A percentile compares a stretch with the other conserved stretches of the same genome.
These are phyloP conservation scores for Eutrema heterophyllum DNA, from an alignment of 345 rosid species.

Conservation along the genomic window DNA sequence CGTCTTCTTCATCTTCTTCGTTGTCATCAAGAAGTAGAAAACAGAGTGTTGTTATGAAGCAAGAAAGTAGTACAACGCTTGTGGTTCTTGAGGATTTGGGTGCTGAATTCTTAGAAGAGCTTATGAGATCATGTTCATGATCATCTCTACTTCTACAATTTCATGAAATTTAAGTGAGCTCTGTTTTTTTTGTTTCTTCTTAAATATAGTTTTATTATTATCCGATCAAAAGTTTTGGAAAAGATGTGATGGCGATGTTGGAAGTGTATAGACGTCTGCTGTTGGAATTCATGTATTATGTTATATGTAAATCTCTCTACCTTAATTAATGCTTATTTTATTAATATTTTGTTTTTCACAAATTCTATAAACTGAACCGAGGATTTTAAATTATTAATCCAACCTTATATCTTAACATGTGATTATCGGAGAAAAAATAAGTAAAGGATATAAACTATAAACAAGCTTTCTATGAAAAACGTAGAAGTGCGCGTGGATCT, in stretches of 20 bases:
- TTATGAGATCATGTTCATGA: constrained; percentile 47
- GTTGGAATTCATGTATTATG: constrained; percentile 7
- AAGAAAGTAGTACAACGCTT: constrained; percentile 28
- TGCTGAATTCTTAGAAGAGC: constrained; percentile 61
- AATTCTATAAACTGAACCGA: background rate
- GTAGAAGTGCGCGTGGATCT: too few species aligned
- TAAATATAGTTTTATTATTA: background rate
- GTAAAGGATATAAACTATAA: background rate
- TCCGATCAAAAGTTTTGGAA: background rate
- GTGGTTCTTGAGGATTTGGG: constrained; percentile 68
- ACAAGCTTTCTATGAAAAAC: too few species aligned
- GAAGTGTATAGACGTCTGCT: constrained; percentile 14
- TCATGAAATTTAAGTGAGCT: constrained; percentile 13
- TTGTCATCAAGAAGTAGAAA: constrained; percentile 12
- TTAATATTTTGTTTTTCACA: background rate
- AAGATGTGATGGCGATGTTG: constrained; percentile 13
- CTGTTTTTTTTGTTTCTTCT: background rate
- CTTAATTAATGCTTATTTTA: background rate
- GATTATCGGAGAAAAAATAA: background rate
- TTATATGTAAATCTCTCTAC: background rate
- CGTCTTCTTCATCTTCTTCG: background rate
- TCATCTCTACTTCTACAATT: background rate
- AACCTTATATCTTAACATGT: background rate
- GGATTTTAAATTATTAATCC: background rate
- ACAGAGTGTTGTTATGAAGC: constrained; percentile 14